A percentile compares a stretch with the other conserved stretches of the same genome.
These are phyloP conservation scores for Alternaria panax DNA, from an alignment of 2,329 filamentous ascomycete genomes.

Conservation along the genomic window DNA sequence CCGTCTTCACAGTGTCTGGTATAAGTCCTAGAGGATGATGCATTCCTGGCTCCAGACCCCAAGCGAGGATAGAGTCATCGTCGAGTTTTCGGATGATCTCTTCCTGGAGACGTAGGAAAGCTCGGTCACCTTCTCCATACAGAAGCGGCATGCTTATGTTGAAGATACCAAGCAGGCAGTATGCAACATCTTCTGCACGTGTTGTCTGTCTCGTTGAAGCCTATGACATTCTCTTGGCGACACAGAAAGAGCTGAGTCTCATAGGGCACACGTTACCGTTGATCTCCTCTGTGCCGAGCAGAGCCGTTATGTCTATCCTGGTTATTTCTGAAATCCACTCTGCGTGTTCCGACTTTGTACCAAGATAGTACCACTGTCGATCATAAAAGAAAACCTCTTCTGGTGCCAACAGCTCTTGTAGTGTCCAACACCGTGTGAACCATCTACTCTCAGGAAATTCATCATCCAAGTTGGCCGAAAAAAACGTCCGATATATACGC, in stretches of 20 bases:
- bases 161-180: constrained; percentile 44
- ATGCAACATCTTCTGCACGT: constrained; percentile 37
- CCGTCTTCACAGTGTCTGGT: fast-evolving
- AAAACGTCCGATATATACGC: constrained; percentile 7
- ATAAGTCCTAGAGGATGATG: too few relatives aligned
- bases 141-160: constrained; percentile 39
- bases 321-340: neutral
- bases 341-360: neutral
- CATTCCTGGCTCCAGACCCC: too few relatives aligned
- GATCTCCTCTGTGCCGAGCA: neutral
- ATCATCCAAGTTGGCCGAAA: neutral
- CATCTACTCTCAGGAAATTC: neutral
- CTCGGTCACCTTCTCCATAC: constrained; percentile 41
- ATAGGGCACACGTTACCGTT: neutral
- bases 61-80: too few relatives aligned
- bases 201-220: constrained; percentile 20
- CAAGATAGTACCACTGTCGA: neutral
- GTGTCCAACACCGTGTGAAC: constrained; percentile 5
- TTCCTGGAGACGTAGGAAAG: constrained; percentile 31
- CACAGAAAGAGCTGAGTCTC: neutral
- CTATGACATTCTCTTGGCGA: constrained; percentile 29
- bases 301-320: neutral
- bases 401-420: constrained; percentile 1
- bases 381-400: neutral
- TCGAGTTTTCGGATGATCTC: neutral